A percentile compares a stretch with the other conserved stretches of the same genome.
Evolutionary conservation across 192 early-diverging fungal genomes (phyloP).

Genomic region (Coemansia sp.): DNA sequence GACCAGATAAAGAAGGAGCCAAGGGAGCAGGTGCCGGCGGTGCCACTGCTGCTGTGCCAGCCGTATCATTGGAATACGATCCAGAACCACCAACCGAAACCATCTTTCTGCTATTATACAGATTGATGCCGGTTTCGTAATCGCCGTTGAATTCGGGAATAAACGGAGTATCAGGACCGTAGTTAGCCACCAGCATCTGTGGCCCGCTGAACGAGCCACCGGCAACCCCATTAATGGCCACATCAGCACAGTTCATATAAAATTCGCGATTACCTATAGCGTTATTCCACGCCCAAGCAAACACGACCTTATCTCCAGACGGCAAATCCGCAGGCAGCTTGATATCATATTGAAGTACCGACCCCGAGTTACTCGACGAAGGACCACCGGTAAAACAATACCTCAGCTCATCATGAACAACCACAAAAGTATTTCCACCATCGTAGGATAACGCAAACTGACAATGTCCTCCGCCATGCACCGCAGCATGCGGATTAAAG

Average conservation of each 20-base stretch:
- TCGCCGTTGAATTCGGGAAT: slow-evolving; percentile 56
- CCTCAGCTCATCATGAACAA: slow-evolving; percentile 60
- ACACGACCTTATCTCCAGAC: slow-evolving; percentile 46
- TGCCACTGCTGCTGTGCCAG: background rate
- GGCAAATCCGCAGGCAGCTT: slow-evolving; percentile 59
- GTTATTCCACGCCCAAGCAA: slow-evolving; percentile 71
- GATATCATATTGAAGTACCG: slow-evolving; percentile 36
- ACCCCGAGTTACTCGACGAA: slow-evolving; percentile 37
- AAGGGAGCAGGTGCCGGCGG: background rate
- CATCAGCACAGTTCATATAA: slow-evolving; percentile 67
- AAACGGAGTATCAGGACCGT: slow-evolving; percentile 51
- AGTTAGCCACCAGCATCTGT: slow-evolving; percentile 57
- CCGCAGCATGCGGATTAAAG: slow-evolving; percentile 51
- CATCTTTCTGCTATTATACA: slow-evolving; percentile 43
- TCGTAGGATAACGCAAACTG: slow-evolving; percentile 69
- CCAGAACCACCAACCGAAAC: slow-evolving; percentile 54
- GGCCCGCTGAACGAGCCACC: slow-evolving; percentile 37
- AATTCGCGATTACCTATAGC: slow-evolving; percentile 68
- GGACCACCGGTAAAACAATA: slow-evolving; percentile 57
- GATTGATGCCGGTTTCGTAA: slow-evolving; percentile 53
- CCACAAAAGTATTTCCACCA: slow-evolving; percentile 62
- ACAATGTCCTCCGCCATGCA: slow-evolving; percentile 68
- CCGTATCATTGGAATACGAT: background rate
- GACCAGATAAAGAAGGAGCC: too few relatives aligned
- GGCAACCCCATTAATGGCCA: slow-evolving; percentile 51